These are phyloP conservation scores for Colletotrichum endophyticum DNA, from an alignment of 2,329 filamentous ascomycete genomes.

Conservation along the genomic window DNA sequence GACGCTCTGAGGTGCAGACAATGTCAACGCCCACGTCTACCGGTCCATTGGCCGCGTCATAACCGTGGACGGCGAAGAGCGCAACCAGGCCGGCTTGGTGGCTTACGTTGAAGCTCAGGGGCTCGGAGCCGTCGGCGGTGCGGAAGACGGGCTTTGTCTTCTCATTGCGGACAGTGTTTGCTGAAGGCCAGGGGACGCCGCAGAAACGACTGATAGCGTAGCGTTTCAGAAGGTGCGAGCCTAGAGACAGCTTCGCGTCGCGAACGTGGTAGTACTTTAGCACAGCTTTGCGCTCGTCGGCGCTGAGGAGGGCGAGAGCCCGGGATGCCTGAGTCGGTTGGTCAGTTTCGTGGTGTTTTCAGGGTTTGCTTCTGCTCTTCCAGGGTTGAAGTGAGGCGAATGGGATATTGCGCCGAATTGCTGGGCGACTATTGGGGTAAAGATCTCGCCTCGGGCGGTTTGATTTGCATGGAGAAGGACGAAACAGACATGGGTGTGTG, in stretches of 20 bases:
- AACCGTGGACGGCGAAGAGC: conserved; percentile 59
- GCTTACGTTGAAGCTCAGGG: conserved; percentile 74
- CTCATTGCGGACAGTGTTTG: conserved; percentile 60
- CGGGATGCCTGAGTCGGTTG: conserved; percentile 50
- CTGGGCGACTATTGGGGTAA: not conserved
- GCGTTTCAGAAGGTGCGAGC: conserved; percentile 76
- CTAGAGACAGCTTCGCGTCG: conserved; percentile 78
- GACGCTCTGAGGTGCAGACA: conserved; percentile 76
- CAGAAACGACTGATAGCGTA: conserved; percentile 66
- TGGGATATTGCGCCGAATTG: not conserved
- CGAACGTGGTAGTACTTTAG: conserved; percentile 68
- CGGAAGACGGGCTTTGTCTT: conserved; percentile 59
- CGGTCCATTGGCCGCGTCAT: conserved; percentile 22
- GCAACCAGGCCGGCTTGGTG: conserved; percentile 80
- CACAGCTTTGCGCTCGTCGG: conserved; percentile 61
- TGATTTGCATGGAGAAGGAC: not conserved
- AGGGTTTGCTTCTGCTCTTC: not conserved
- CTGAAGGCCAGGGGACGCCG: conserved; percentile 64
- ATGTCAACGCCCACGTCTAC: conserved; percentile 73
- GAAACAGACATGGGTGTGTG: not conserved
- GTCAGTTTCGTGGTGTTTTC: not conserved
- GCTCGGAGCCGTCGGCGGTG: conserved; percentile 50
- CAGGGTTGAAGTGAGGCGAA: not conserved
- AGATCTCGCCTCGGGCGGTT: not conserved
- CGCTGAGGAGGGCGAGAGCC: conserved; percentile 56